Evolutionary conservation across 2,329 filamentous ascomycete species (phyloP).

Genomic region (Tolypocladium album): DNA sequence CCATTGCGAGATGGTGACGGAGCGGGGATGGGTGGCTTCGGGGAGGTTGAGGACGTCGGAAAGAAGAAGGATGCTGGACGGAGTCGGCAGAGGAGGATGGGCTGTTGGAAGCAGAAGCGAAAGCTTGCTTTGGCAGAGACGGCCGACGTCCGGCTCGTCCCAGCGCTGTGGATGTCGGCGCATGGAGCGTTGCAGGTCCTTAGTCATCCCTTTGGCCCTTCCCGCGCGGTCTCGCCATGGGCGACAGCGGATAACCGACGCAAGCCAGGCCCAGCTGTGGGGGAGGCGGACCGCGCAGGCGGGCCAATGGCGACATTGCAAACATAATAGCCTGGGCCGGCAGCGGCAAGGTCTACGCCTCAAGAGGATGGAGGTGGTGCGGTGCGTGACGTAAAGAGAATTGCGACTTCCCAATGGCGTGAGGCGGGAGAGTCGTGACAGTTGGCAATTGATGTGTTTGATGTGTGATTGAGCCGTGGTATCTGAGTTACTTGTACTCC

Average conservation of each 20-base stretch:
- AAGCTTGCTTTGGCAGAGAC: not conserved
- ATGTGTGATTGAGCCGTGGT: not conserved
- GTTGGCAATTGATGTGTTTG: not conserved
- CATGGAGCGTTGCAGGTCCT: not conserved
- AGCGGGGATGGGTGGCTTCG: not conserved
- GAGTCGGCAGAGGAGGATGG: not conserved
- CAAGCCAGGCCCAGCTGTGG: not conserved
- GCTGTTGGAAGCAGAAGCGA: not conserved
- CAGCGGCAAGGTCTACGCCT: not conserved
- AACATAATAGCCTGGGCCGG: not conserved
- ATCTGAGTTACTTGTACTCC: too few species aligned
- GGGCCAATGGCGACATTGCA: constrained; percentile 3
- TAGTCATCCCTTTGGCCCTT: not conserved
- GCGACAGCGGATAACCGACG: not conserved
- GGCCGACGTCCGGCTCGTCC: not conserved
- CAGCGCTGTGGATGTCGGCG: not conserved
- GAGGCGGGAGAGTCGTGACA: not conserved
- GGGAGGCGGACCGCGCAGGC: not conserved
- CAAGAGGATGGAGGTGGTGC: not conserved
- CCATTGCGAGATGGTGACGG: constrained; percentile 32
- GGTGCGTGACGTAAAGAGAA: constrained; percentile 3
- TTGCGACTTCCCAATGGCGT: not conserved
- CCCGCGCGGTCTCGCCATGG: not conserved
- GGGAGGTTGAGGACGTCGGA: not conserved
- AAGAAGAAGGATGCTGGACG: not conserved